These are phyloP conservation scores for Hamamelis virginiana DNA, from an alignment of 164 flowering plant species.

Conservation along the genomic window DNA sequence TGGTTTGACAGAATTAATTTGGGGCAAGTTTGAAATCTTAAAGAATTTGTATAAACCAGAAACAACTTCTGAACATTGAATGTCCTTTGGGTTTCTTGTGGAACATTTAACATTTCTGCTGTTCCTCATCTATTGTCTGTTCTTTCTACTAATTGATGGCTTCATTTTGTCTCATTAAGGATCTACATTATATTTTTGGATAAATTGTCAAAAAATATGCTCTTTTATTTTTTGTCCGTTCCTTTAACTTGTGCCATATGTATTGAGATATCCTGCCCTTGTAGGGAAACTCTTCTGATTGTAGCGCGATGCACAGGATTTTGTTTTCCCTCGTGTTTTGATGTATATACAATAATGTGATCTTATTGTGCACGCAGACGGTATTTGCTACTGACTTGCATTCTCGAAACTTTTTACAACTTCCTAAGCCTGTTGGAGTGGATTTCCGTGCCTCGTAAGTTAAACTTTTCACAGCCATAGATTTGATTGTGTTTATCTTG, in stretches of 20 bases:
- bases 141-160: too few species aligned
- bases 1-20: too few species aligned
- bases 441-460: slow-evolving; percentile 99
- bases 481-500: neutral
- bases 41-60: too few species aligned
- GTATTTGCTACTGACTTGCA: slow-evolving; percentile 91
- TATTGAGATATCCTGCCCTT: neutral
- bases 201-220: too few species aligned
- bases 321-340: neutral
- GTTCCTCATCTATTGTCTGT: too few species aligned
- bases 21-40: too few species aligned
- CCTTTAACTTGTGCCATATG: neutral
- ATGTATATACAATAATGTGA: neutral
- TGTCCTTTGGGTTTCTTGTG: too few species aligned
- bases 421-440: slow-evolving; percentile 91
- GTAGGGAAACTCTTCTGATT: neutral
- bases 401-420: slow-evolving; percentile 79
- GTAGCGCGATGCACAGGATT: neutral
- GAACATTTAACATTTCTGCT: too few species aligned
- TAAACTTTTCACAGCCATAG: slow-evolving; percentile 4
- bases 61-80: too few species aligned
- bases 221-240: neutral
- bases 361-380: slow-evolving; percentile 49
- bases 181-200: too few species aligned
- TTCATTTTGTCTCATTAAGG: too few species aligned